Base-by-base conservation (phyloP, 2,329 filamentous ascomycete species). In the Penicillium sp. region DNA sequence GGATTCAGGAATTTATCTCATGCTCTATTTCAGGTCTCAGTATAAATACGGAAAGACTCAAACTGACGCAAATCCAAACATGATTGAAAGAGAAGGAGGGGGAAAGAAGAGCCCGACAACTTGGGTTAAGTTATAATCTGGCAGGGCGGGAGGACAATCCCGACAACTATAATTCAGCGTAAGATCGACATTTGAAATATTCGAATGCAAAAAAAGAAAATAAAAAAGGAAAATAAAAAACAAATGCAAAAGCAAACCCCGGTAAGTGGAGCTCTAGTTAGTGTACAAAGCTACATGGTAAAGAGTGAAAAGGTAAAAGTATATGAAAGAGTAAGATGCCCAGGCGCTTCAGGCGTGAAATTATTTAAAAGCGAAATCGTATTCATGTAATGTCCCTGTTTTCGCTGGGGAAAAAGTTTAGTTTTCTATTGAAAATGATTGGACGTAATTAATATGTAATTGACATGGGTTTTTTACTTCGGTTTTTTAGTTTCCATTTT, bases 121-220 rank as follows among this genome's bases (percentile, higher is more conserved):
- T 64, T 70, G 71, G 71, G 67, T 72, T 71, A 71, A 69, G 71
- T 71, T 73, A 67, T 61, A 65, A 63, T 69, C 68, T 69, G 70
- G 70, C 65, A 68, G 63, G 60, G 62, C 62, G 65, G 66, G 61
- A 67, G 61, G 66, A 65, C 57, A 61, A 61, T 68, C 62, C 60
- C 64, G 65, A 62, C 64, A 63, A 65, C 64, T 66, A 66, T 67
- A 68, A 65, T 60, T 62, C 53, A 59, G 40, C 48, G 57, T 46
- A 52, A 50, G 62, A 65, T 64, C 63, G 57, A 63, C 63, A 58
- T 53, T 43, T 53, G 51, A 59, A 62, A 60, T 60, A 31, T 57
- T 56, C 10, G 15, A 38, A 36, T 34, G 27, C 52, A 56, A 55
- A 57, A 54, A 55, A 19, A 5, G 2, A 43, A 43, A 41, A 11